Evolutionary conservation across 148 eudicot genomes (phyloP).

Genomic region (Vaccinium corymbosum): DNA sequence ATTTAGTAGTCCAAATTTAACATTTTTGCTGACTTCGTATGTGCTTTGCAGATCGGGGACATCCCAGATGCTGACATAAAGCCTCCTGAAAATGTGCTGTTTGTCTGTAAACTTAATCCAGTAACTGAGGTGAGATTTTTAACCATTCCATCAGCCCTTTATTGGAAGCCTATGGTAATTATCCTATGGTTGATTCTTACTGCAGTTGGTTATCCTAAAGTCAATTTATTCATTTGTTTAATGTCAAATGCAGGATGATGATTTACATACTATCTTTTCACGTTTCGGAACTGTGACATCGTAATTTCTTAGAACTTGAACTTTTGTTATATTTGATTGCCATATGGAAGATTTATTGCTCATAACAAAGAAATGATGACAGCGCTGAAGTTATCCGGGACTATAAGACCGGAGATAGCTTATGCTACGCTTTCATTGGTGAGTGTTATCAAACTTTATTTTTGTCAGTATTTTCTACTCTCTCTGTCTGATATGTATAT

Average conservation of each 20-base stretch:
- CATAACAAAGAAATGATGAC: constrained; percentile 20
- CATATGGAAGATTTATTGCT: constrained; percentile 14
- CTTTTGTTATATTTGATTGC: background rate
- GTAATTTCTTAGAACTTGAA: constrained; percentile 41
- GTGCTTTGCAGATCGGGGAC: constrained; percentile 73
- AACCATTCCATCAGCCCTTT: background rate
- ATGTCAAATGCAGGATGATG: constrained; percentile 69
- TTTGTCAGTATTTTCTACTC: background rate
- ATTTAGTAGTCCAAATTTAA: constrained; percentile 2
- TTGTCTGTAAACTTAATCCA: constrained; percentile 94
- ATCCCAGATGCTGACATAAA: constrained; percentile 94
- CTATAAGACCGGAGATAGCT: constrained; percentile 89
- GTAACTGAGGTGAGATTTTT: constrained; percentile 75
- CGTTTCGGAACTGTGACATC: constrained; percentile 90
- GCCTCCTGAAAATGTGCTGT: constrained; percentile 92
- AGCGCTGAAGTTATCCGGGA: constrained; percentile 95
- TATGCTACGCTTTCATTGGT: constrained; percentile 98
- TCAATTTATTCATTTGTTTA: constrained; percentile 8
- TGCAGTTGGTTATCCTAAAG: constrained; percentile 7
- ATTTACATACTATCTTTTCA: constrained; percentile 86
- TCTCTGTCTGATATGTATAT: too few relatives aligned
- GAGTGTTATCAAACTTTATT: constrained; percentile 20
- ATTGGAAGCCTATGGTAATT: background rate
- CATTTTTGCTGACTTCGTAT: constrained; percentile 6
- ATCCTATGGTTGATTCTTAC: background rate